Conservation (phyloP, 306 rosid species). For the Rubus idaeus region DNA sequence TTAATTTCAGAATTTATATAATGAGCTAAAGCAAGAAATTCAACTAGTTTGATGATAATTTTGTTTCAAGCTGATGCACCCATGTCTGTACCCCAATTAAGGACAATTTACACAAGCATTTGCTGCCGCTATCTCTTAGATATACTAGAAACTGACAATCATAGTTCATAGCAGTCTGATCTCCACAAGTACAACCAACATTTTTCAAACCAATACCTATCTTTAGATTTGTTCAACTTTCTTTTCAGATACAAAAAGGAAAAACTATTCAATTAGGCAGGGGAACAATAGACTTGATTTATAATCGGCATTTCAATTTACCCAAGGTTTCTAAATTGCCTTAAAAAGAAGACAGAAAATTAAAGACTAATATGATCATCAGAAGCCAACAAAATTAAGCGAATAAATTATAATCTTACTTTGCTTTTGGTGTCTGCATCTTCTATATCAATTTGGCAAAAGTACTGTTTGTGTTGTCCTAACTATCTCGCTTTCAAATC, state of each 20-base stretch:
- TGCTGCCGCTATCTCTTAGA: neutral
- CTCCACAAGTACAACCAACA: neutral
- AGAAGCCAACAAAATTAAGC: neutral
- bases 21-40: neutral
- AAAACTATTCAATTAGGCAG: neutral
- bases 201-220: neutral
- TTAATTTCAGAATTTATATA: too few species aligned
- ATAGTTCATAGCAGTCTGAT: neutral
- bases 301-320: neutral
- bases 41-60: neutral
- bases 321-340: neutral
- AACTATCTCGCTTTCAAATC: constrained; percentile 33
- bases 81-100: neutral
- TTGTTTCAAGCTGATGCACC: constrained; percentile 9
- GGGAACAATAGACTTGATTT: too few species aligned
- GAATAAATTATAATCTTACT: constrained; percentile 48
- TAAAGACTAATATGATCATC: neutral
- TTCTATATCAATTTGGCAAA: constrained; percentile 16
- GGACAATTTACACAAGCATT: constrained; percentile 6
- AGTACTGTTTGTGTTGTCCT: constrained; percentile 8
- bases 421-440: constrained; percentile 84
- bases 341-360: neutral
- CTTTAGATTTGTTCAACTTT: constrained; percentile 3
- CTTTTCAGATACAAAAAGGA: neutral
- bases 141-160: neutral